phyloP scores from a whole-genome alignment of 768 basidiomycete genomes.

The Ephemerocybe angulata region DNA sequence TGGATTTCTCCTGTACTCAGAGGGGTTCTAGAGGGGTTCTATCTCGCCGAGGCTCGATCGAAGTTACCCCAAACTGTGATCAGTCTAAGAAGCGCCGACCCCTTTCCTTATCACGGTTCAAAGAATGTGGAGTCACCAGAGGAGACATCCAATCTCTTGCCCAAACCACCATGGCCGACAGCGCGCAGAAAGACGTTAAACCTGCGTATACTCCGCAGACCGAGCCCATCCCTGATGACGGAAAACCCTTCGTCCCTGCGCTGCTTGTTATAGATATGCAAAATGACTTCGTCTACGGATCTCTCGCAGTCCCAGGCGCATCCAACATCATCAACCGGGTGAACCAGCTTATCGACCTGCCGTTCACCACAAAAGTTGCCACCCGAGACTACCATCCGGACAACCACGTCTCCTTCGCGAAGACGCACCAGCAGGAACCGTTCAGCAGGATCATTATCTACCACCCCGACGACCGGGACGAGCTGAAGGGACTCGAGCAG shows the following conservation, averaged over 20 bases:
- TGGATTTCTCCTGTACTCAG: no score
- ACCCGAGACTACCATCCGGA: constrained; percentile 59
- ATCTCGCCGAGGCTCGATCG: no score
- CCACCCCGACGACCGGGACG: constrained; percentile 34
- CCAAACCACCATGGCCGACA: constrained; percentile 12
- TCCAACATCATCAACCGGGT: constrained; percentile 54
- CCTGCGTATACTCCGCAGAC: constrained; percentile 12
- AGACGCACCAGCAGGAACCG: constrained; percentile 34
- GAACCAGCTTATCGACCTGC: constrained; percentile 53
- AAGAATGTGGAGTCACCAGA: no score
- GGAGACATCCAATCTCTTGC: background rate
- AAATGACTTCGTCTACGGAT: constrained; percentile 76
- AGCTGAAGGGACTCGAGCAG: constrained; percentile 39
- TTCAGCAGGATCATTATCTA: constrained; percentile 42
- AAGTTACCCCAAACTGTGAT: no score
- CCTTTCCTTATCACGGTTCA: no score
- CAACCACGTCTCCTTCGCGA: constrained; percentile 68
- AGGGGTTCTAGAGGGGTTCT: no score
- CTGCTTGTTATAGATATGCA: constrained; percentile 78
- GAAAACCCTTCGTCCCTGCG: constrained; percentile 37
- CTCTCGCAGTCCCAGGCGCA: constrained; percentile 66
- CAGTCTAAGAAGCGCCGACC: no score
- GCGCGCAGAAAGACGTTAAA: background rate
- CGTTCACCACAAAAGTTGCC: constrained; percentile 49
- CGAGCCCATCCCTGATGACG: constrained; percentile 2